phyloP scores from a whole-genome alignment of 371 early-diverging fungal genomes.

The Syncephalastrum monosporum region DNA sequence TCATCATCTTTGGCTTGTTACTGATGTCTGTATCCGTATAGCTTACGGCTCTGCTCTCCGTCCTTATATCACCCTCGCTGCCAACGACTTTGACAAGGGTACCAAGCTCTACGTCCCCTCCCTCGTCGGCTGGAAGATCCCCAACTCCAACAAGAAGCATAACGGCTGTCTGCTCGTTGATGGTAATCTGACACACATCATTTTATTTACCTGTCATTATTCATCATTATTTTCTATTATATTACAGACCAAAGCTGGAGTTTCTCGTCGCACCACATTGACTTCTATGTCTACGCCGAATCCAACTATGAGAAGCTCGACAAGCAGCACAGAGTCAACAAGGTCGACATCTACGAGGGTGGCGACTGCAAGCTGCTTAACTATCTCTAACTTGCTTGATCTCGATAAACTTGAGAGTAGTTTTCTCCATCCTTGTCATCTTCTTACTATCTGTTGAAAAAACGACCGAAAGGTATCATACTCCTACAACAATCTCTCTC shows the following conservation, averaged over 20 bases:
- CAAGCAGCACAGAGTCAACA: conserved; percentile 26
- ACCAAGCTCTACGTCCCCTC: conserved; percentile 47
- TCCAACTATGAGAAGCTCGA: conserved; percentile 36
- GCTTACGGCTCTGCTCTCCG: conserved; percentile 45
- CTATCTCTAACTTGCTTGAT: conserved; percentile 23
- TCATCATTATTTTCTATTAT: background rate
- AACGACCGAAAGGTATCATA: too few relatives aligned
- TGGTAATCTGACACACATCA: conserved; percentile 20
- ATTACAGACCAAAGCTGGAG: conserved; percentile 48
- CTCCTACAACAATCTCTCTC: too few relatives aligned
- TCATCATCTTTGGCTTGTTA: background rate
- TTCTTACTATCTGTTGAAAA: too few relatives aligned
- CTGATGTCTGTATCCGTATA: conserved; percentile 8
- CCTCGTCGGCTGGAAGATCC: conserved; percentile 43
- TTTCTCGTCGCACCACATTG: conserved; percentile 44
- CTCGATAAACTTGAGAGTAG: too few relatives aligned
- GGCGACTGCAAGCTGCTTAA: conserved; percentile 46
- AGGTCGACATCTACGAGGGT: conserved; percentile 47
- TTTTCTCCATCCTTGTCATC: too few relatives aligned
- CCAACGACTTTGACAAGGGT: conserved; percentile 41
- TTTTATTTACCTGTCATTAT: background rate
- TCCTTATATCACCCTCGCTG: conserved; percentile 46
- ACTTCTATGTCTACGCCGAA: conserved; percentile 40
- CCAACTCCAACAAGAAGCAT: conserved; percentile 40
- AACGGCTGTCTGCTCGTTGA: conserved; percentile 54